Percentiles rank a stretch among this genome's conserved stretches.
Evolutionary conservation across 148 eudicot species (phyloP).

Genomic region (Gaultheria prostrata): DNA sequence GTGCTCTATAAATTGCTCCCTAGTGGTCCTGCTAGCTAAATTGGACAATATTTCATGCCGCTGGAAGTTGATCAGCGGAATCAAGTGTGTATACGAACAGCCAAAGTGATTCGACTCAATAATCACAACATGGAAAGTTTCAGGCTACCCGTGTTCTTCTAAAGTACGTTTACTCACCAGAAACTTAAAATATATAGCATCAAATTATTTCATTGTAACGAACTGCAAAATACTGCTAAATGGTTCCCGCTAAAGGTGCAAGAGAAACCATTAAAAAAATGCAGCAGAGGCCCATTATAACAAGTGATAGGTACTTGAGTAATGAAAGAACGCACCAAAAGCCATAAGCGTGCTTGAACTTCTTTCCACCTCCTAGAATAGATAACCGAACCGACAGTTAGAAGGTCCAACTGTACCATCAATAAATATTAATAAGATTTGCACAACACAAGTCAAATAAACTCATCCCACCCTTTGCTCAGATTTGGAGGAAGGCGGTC

Average conservation of each 20-base stretch:
- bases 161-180: not conserved
- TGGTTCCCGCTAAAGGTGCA: not conserved
- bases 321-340: constrained; percentile 52
- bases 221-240: not conserved
- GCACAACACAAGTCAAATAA: not conserved
- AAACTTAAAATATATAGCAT: not conserved
- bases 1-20: not conserved
- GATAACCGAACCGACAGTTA: not conserved
- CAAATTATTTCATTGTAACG: not conserved
- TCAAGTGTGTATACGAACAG: not conserved
- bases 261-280: not conserved
- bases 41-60: not conserved
- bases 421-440: not conserved
- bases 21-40: not conserved
- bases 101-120: not conserved
- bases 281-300: not conserved
- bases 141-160: not conserved
- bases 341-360: constrained; percentile 73
- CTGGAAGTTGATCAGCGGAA: not conserved
- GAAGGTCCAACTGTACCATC: not conserved
- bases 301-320: not conserved
- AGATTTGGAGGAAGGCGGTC: not conserved
- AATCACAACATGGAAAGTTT: not conserved
- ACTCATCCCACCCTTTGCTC: not conserved
- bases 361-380: constrained; percentile 81